Conservation (phyloP, 495 filamentous ascomycete species). For the Xylaria curta region DNA sequence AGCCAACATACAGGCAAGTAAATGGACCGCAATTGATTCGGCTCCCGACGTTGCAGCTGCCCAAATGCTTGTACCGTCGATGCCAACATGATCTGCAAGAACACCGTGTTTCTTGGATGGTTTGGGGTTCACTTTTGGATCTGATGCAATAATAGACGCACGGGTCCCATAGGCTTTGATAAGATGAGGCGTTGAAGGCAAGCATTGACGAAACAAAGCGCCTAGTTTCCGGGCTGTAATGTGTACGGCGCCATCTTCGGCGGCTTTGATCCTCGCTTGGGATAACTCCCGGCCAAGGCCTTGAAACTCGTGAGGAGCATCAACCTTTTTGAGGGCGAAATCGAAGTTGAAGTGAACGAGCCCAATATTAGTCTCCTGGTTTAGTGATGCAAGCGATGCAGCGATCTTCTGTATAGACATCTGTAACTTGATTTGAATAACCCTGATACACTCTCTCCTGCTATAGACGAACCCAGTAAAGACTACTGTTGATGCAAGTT, state of each 20-base stretch:
- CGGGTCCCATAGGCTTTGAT: conserved; percentile 44
- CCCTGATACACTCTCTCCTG: not conserved
- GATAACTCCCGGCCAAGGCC: conserved; percentile 35
- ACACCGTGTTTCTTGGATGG: conserved; percentile 19
- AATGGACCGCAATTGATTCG: conserved; percentile 39
- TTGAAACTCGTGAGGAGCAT: conserved; percentile 42
- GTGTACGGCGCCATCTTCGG: conserved; percentile 39
- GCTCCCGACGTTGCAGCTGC: conserved; percentile 48
- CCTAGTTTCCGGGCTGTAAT: conserved; percentile 40
- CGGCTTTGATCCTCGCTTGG: conserved; percentile 26
- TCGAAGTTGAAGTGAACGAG: conserved; percentile 44
- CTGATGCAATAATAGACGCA: conserved; percentile 40
- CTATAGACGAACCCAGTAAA: not conserved
- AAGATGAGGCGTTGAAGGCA: conserved; percentile 42
- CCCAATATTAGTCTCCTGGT: not conserved
- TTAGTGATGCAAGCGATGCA: conserved; percentile 1
- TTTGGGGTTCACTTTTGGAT: conserved; percentile 28
- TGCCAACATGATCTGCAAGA: conserved; percentile 29
- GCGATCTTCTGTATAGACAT: not conserved
- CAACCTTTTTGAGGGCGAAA: conserved; percentile 43
- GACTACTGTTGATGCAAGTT: not conserved
- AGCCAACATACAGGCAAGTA: conserved; percentile 51
- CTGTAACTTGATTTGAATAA: not conserved
- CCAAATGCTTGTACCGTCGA: conserved; percentile 45
- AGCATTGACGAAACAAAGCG: conserved; percentile 36